Evolutionary conservation across 352 stramenopile species (phyloP).

Genomic region (Pythium rhizo-oryzae): DNA sequence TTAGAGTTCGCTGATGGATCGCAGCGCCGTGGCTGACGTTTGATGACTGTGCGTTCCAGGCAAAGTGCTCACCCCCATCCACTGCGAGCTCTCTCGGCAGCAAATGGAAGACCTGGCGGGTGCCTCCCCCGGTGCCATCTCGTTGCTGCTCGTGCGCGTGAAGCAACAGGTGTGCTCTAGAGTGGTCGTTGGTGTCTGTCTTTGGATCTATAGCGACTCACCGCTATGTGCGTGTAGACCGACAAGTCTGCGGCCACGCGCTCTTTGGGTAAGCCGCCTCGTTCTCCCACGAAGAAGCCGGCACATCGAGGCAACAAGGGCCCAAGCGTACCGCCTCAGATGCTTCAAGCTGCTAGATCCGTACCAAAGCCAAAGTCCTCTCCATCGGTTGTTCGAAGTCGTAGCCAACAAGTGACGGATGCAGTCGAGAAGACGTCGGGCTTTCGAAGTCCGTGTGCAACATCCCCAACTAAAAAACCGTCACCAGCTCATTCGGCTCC

Average conservation of each 20-base stretch:
- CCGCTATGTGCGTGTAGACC: background rate
- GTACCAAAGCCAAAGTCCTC: background rate
- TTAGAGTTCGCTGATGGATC: too few species aligned
- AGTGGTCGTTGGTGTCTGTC: background rate
- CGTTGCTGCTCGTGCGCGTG: constrained; percentile 44
- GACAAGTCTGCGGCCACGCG: background rate
- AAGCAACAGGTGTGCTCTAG: constrained; percentile 39
- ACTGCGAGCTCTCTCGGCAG: constrained; percentile 46
- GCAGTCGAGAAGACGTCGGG: background rate
- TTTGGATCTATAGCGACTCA: background rate
- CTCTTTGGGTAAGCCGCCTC: background rate
- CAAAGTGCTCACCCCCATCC: constrained; percentile 49
- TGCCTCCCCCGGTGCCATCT: constrained; percentile 43
- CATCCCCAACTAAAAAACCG: background rate
- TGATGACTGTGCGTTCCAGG: constrained; percentile 23
- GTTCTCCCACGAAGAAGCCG: constrained; percentile 1
- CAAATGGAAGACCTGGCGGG: constrained; percentile 51
- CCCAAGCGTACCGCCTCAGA: background rate
- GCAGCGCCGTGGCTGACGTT: too few species aligned
- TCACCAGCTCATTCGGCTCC: constrained; percentile 1
- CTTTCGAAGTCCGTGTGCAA: background rate
- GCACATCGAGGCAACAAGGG: background rate
- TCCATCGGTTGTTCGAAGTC: background rate
- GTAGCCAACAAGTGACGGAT: background rate
- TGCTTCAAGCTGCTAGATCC: background rate